Evolutionary conservation across 2,329 filamentous ascomycete genomes (phyloP), one percentile per base, ranked within the genome.

Genomic region (Neofusicoccum kwambonambiense): DNA sequence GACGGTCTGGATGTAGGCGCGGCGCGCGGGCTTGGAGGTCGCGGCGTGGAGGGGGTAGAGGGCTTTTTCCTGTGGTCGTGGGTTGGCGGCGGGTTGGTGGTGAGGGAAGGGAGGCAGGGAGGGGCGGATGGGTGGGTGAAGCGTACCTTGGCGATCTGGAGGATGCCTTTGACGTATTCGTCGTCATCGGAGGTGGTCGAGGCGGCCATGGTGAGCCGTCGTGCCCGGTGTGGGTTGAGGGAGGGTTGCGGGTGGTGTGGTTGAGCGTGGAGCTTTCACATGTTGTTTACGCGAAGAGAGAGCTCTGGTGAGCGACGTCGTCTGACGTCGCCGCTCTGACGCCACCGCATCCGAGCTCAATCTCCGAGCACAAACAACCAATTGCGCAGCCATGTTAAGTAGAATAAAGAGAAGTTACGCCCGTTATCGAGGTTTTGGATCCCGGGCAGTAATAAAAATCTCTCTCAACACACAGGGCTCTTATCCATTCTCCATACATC

Each of bases 1-100:
- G 13, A 83, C 68, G 13, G 82, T 86, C 65, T 85, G 86, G 54
- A 91, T 75, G 73, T 91, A 91, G 35, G 87, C 84, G 70, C 85
- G 83, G 60, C 84, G 81, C n/a, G 89, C 87, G 37, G 84, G 78
- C 63, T 84, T 87, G 2, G 89, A 90, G 60, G 85, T 79, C 64
- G 84, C 79, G 68, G 84, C 74, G 67, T 80, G 83, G 67, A 89
- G 70, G 17, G 87, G 87, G 34, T 78, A 74, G 64, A 86, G 78
- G 66, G 86, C 72, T 65, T 81, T 76, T 70, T 83, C 80, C 87
- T 89, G 68, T 3, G 7, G 27, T 5, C 27, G 27, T 5, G 15
- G n/a, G 35, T 39, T 41, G 13, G 9, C 13, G 52, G 17, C 22
- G 52, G 9, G 37, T 34, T 27, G 34, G 12, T 56, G 22, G 19